Evolutionary conservation across 1,284 basidiomycete genomes (phyloP).

Genomic region (Cystobasidiaceae sp.): DNA sequence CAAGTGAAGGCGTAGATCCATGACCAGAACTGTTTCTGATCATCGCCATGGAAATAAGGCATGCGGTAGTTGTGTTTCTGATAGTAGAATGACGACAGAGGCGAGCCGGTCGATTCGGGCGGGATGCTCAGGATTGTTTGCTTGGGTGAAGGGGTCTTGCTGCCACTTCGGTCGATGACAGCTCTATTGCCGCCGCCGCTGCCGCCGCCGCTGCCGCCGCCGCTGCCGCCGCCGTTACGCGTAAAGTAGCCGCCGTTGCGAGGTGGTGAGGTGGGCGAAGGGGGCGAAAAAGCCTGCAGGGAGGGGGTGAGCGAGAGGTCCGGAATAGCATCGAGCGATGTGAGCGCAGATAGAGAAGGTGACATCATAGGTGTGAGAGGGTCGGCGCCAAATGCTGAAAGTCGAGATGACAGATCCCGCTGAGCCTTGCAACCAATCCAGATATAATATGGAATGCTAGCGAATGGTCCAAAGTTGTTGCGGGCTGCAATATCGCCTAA

Average conservation of each 20-base stretch:
- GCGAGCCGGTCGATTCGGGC: conserved; percentile 30
- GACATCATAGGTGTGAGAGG: conserved; percentile 50
- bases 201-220: no score
- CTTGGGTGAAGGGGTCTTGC: conserved; percentile 4
- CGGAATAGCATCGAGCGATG: conserved; percentile 38
- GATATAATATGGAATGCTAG: conserved; percentile 62
- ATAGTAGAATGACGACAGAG: conserved; percentile 63
- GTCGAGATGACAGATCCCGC: conserved; percentile 58
- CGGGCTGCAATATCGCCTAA: not conserved
- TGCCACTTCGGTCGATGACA: not conserved
- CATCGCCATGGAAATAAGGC: conserved; percentile 68
- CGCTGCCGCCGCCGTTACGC: no score
- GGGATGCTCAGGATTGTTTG: conserved; percentile 36
- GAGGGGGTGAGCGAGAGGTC: conserved; percentile 38
- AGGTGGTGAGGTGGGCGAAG: not conserved
- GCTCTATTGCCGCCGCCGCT: no score
- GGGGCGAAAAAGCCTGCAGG: conserved; percentile 22
- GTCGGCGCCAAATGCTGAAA: conserved; percentile 66
- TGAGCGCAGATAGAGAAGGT: conserved; percentile 43
- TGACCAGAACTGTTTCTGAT: conserved; percentile 66
- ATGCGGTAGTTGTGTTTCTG: conserved; percentile 57
- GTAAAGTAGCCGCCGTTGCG: not conserved
- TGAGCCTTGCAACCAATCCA: conserved; percentile 68
- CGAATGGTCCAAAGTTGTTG: conserved; percentile 20
- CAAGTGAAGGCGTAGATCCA: conserved; percentile 61